Base-by-base conservation (phyloP, 2,329 filamentous ascomycete genomes). In the Cladosporium austrohemisphaericum region DNA sequence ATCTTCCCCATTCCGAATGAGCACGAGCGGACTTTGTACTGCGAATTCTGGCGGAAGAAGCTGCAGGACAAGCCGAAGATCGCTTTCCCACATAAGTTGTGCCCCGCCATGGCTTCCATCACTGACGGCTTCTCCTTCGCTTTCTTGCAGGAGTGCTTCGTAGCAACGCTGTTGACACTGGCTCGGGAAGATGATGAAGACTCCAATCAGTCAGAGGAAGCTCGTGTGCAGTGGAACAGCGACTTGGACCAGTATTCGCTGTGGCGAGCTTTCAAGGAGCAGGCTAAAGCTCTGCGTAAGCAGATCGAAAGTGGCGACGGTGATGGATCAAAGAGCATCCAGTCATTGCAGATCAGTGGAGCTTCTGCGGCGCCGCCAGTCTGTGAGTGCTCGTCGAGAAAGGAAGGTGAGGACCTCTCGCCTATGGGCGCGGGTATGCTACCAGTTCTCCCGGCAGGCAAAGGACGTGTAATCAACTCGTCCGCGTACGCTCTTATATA, bases 71-170 rank as follows among this genome's bases (percentile, higher is more conserved):
- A 81, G 61, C 69, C 77, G 47, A 70, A 74, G 2, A 71, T 86
- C 40, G 73, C 78, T 3, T 85, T 85, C 56, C 80, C 81, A 0
- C 70, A 78, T 57, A 68, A 71, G 52, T 70, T 86, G 2, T 79
- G 76, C 58, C 59, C 62, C 0, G 74, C 76, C 14, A 77, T 86
- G 58, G 82, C 83, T 2, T 68, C 71, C 4, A 80, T 84, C 51
- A 86, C 81, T 0, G 65, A 77, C 16, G 74, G 74, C 9, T 86
- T 86, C 65, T 83, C 79, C 55, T 86, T 86, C 59, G 83, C 83
- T 0, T 86, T 85, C 59, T 75, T 86, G 65, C 81, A 86, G 59
- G 83, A 86, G 61, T 81, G 79, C 0, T 86, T 86, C 57, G 80
- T 86, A 0, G 80, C 81, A 0, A 76, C 79, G 1, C 62, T 86